Evolutionary conservation across 2,329 filamentous ascomycete species (phyloP), one percentile per base, ranked within the genome.

Genomic region (Chrysoporthe austroafricana): DNA sequence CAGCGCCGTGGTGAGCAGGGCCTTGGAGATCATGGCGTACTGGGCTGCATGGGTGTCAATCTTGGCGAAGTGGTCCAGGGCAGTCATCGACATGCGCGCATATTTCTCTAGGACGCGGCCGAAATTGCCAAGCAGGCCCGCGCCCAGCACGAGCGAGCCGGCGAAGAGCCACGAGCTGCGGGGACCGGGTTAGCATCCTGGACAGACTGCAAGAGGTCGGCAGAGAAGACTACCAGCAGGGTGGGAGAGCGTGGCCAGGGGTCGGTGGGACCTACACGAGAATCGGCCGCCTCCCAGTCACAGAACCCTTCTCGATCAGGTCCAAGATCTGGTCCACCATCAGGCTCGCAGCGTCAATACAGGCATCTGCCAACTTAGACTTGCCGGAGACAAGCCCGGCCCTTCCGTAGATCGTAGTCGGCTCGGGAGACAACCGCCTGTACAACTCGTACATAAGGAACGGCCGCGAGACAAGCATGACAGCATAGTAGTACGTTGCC

Each of bases 401-500:
- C 36, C 71, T 67, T 0, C 67, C 71, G 36, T 66, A 68, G 0
- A 73, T 58, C 4, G 71, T 44, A 0, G 72, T 65, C 0, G 75
- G 69, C 4, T 71, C 74, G 11, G 83, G 81, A 0, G 79, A 78
- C 4, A 86, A 70, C 0, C 84, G 77, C 39, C 79, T 79, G 62
- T 80, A 82, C 3, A 86, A 76, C 72, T 86, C 84, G 61, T 85
- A 85, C 84, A 86, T 86, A 7, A 87, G 77, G 62, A 87, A 87
- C 0, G 85, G 85, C 0, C 85, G 77, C 0, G 85, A 84, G 0
- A 86, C 84, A 3, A 87, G 78, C 77, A 87, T 86, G n/a, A 86
- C 85, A 0, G 84, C 82, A 67, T 87, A 86, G 73, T 86, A 86
- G 66, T 86, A 87, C 1, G 84, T 83, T 0, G 82, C 79, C 8